Evolutionary conservation across 768 basidiomycete species (phyloP), one percentile per base, ranked within the genome.

Genomic region (Phylloporus rhodoxanthus): DNA sequence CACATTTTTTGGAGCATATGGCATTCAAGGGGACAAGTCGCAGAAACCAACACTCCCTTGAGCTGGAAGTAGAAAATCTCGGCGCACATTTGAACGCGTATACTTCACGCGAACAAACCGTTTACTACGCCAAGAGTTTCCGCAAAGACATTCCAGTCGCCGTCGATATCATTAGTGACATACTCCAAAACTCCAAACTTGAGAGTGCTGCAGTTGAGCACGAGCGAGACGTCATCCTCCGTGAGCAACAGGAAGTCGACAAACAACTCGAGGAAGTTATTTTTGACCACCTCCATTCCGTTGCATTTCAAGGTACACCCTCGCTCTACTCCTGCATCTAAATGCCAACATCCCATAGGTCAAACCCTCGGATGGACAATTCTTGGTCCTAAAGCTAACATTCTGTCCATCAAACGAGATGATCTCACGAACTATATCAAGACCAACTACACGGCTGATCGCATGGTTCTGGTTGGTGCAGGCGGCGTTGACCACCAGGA

Each of bases 81-180:
- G 96, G 96, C 57, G 91, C 94, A 15, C 93, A 97, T 68, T 73
- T 99, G 50, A 98, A 98, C 67, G 95, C 96, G 43, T 98, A 97
- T 73, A 99, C 96, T 8, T 96, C 94, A 21, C 82, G 96, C 54
- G 96, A 99, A 73, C 95, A 98, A 72, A 99, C 96, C 19, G 94
- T 97, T 48, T 99, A 97, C 77, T 97, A 97, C 65, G 95, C 95
- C 62, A 97, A 98, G 79, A 86, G 88, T 67, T 98, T 99, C 83
- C 81, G 87, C 68, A 88, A 93, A 76, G 96, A 98, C 67, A 90
- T 98, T 10, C 78, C 84, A 11, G 76, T 78, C 43, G 82, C 91
- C 29, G 92, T 98, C 50, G 93, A 97, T 70, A 96, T 99, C 73
- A 92, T 99, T 70, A 87, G 87, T 61, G 96, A 99, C 70, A 98